Evolutionary conservation across 2,329 filamentous ascomycete genomes (phyloP), one percentile per base, ranked within the genome.

Genomic region (Colletotrichum sp.): DNA sequence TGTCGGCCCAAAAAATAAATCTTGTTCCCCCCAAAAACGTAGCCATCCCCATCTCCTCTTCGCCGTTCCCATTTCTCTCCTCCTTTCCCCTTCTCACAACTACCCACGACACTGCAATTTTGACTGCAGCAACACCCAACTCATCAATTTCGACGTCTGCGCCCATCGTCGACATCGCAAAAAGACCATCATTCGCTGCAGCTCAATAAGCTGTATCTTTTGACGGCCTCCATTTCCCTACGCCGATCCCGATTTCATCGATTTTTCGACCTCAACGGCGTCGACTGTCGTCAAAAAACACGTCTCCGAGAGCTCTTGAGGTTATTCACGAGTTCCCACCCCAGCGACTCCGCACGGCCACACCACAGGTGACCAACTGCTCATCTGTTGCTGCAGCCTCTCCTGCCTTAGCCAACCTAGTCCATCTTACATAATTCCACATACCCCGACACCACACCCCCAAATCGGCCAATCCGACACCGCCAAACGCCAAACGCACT

Each of bases 1-100:
- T 61, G 73, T 72, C 75, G 72, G 72, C 75, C 72, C 85, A 84
- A 83, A 82, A 85, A 84, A 86, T 85, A 84, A 85, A 85, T 83
- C 80, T 83, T 84, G 82, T 84, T 83, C 79, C 80, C 82, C 82
- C 82, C 85, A 87, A 88, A 88, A 87, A 85, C 84, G 86, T 86
- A 88, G 85, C 86, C 86, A 88, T 90, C 87, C 86, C 88, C 86
- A 85, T 82, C 80, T 78, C 80, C 78, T 82, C 83, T 84, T 78
- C 79, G 79, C 77, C 79, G 76, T 80, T 74, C 78, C 78, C 76
- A 79, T 77, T 79, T 78, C 65, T 58, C 72, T 80, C 80, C 76
- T 77, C 78, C 76, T 76, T 81, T 80, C 80, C 77, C 78, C 77
- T 80, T 78, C 80, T 77, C 79, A 78, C 76, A 72, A 79, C 81